Percentiles rank a stretch among this genome's conserved stretches.
These are phyloP conservation scores for Balakata baccata DNA, from an alignment of 345 rosid genomes.

Conservation along the genomic window DNA sequence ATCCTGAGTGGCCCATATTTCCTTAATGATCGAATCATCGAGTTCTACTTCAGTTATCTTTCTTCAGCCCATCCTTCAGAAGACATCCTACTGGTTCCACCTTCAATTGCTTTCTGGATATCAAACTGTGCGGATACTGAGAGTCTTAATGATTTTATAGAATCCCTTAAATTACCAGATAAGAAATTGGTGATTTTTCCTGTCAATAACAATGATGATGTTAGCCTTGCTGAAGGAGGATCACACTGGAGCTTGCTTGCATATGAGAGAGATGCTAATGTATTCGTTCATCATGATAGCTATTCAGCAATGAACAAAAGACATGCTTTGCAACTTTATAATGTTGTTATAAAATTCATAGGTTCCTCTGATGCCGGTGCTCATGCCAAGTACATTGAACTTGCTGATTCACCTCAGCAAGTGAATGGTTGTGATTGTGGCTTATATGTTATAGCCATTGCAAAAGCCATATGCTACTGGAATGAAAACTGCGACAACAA, in stretches of 20 bases:
- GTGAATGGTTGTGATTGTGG: constrained; percentile 75
- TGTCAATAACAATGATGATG: constrained; percentile 61
- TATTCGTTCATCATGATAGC: constrained; percentile 82
- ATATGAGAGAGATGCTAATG: constrained; percentile 44
- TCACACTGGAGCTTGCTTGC: constrained; percentile 85
- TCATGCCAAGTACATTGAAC: constrained; percentile 41
- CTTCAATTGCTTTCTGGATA: constrained; percentile 84
- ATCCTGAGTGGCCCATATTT: constrained; percentile 53
- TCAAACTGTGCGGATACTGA: constrained; percentile 54
- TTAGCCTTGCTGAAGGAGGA: constrained; percentile 71
- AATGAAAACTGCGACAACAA: constrained; percentile 26
- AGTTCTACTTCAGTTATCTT: constrained; percentile 73
- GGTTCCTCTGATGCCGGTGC: constrained; percentile 21
- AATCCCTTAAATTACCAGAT: constrained; percentile 48
- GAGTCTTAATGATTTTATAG: constrained; percentile 51
- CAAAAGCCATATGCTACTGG: constrained; percentile 61
- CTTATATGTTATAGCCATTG: constrained; percentile 53
- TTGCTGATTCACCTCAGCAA: constrained; percentile 59
- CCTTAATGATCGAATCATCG: constrained; percentile 74
- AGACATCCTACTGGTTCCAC: constrained; percentile 61
- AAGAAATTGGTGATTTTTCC: constrained; percentile 65
- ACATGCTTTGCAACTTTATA: constrained; percentile 42
- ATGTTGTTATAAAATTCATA: constrained; percentile 41
- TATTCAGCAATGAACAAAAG: constrained; percentile 35
- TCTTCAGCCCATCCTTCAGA: constrained; percentile 45